Conservation (phyloP, 2,329 filamentous ascomycete genomes). For the Phaeoacremonium minimum region DNA sequence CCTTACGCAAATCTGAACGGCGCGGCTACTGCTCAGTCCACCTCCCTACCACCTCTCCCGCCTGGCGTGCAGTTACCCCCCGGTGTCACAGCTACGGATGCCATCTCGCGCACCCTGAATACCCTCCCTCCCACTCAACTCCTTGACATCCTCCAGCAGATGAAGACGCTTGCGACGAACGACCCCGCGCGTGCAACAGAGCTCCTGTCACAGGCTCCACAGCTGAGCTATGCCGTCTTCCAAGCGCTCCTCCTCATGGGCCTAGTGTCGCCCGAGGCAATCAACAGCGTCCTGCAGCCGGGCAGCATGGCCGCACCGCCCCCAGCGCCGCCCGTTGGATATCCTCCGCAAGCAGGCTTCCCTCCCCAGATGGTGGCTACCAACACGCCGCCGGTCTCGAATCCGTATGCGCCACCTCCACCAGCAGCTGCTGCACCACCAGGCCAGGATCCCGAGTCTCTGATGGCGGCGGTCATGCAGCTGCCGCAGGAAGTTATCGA, state of each 20-base stretch:
- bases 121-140: conserved; percentile 84
- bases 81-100: conserved; percentile 79
- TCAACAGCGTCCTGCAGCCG: conserved; percentile 74
- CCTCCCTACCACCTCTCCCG: conserved; percentile 70
- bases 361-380: conserved; percentile 28
- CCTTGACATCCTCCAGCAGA: conserved; percentile 87
- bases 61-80: conserved; percentile 79
- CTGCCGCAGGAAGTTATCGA: conserved; percentile 80
- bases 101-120: conserved; percentile 86
- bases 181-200: conserved; percentile 83
- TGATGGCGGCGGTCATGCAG: conserved; percentile 77
- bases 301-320: conserved; percentile 31
- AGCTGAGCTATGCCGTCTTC: conserved; percentile 92
- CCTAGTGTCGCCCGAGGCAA: conserved; percentile 78
- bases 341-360: conserved; percentile 29
- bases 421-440: conserved; percentile 31
- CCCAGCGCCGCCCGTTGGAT: conserved; percentile 22
- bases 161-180: conserved; percentile 82
- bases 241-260: conserved; percentile 91
- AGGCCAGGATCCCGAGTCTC: conserved; percentile 58
- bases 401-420: conserved; percentile 40
- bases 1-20: conserved; percentile 23
- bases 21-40: conserved; percentile 22
- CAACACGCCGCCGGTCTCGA: conserved; percentile 42
- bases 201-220: conserved; percentile 81